These are phyloP conservation scores for Hypocrella siamensis DNA, from an alignment of 2,329 filamentous ascomycete species.

Conservation along the genomic window DNA sequence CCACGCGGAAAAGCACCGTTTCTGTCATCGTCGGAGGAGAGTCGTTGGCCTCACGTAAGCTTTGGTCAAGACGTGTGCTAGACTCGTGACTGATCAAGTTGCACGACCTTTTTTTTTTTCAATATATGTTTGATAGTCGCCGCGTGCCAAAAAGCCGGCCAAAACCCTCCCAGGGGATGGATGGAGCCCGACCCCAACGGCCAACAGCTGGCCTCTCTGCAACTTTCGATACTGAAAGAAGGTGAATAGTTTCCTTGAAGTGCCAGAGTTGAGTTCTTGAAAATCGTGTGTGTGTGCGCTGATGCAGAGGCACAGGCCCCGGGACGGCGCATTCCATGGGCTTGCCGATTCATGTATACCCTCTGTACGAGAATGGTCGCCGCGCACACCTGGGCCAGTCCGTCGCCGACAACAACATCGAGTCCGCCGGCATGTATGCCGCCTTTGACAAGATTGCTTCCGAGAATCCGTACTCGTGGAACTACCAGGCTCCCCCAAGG, in stretches of 20 bases:
- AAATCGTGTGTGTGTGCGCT: too few relatives aligned
- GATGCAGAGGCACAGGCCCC: slow-evolving; percentile 32
- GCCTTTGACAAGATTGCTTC: slow-evolving; percentile 42
- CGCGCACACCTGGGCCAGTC: slow-evolving; percentile 40
- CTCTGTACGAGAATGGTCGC: slow-evolving; percentile 49
- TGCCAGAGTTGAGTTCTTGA: too few relatives aligned
- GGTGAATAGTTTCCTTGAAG: slow-evolving; percentile 3
- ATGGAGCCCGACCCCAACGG: slow-evolving; percentile 29
- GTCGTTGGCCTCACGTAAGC: slow-evolving; percentile 40
- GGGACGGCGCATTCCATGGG: slow-evolving; percentile 43
- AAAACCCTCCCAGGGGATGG: slow-evolving; percentile 42
- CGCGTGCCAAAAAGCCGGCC: slow-evolving; percentile 16
- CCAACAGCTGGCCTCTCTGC: slow-evolving; percentile 27
- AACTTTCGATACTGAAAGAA: slow-evolving; percentile 24
- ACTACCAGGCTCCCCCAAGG: slow-evolving; percentile 27
- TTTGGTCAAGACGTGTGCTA: too few relatives aligned
- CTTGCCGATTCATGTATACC: slow-evolving; percentile 50
- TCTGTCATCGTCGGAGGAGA: slow-evolving; percentile 49
- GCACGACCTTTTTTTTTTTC: too few relatives aligned
- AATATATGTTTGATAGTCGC: slow-evolving; percentile 9
- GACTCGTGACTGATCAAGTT: neutral
- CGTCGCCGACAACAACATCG: slow-evolving; percentile 36
- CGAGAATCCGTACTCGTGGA: slow-evolving; percentile 40
- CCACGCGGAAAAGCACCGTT: slow-evolving; percentile 34
- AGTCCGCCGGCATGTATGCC: slow-evolving; percentile 44